phyloP scores from a whole-genome alignment of 768 basidiomycete species.

The Kwoniella sp. region DNA sequence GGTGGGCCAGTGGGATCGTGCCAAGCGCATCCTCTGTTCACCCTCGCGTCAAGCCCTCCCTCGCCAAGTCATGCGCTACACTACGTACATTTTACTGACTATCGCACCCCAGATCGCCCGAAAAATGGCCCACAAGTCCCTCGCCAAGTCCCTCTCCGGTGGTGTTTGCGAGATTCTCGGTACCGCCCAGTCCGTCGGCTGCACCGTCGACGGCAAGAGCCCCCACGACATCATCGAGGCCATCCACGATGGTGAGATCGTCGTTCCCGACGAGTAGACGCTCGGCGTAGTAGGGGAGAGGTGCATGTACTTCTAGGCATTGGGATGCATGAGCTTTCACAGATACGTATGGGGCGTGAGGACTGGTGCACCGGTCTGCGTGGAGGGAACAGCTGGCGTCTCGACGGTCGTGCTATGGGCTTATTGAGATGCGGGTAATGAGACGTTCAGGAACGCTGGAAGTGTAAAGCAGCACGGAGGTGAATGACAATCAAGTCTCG shows the following conservation, averaged over 20 bases:
- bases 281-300: no score
- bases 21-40: no score
- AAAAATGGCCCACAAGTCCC: conserved; percentile 88
- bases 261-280: conserved; percentile 52
- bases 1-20: no score
- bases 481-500: no score
- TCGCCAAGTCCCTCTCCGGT: conserved; percentile 84
- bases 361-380: no score
- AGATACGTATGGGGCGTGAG: neutral
- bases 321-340: conserved; percentile 1
- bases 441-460: no score
- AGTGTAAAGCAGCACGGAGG: no score
- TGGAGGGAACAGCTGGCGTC: no score
- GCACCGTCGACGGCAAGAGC: conserved; percentile 88
- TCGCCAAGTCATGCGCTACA: no score
- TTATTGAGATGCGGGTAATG: no score
- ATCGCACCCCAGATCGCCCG: conserved; percentile 65
- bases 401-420: no score
- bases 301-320: conserved; percentile 1
- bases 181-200: conserved; percentile 92
- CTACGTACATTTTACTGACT: neutral
- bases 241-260: conserved; percentile 53
- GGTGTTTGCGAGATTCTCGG: conserved; percentile 97
- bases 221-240: conserved; percentile 87
- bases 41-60: no score